phyloP scores from a whole-genome alignment of 2,329 filamentous ascomycete genomes.

The Alternaria tenuissima region DNA sequence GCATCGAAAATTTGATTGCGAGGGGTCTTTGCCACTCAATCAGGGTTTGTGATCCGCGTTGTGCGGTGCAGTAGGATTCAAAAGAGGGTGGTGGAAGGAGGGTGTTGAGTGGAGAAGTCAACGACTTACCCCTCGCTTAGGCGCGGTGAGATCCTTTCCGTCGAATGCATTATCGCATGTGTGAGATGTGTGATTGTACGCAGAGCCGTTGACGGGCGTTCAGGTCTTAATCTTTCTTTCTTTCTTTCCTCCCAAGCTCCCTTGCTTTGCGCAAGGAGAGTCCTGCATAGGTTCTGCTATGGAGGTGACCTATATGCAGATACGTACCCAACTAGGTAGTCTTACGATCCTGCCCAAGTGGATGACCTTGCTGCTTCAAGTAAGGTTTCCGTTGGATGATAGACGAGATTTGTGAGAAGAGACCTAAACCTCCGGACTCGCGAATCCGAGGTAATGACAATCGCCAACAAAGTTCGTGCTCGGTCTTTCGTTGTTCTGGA shows the following conservation, averaged over 20 bases:
- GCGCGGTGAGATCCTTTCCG: not conserved
- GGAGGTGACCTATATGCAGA: not conserved
- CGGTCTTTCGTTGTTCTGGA: not conserved
- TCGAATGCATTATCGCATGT: conserved; percentile 5
- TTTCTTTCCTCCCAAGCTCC: not conserved
- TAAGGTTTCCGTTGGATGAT: conserved; percentile 1
- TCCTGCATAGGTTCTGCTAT: not conserved
- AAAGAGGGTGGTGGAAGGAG: not conserved
- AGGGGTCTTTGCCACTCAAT: not conserved
- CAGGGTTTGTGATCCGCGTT: not conserved
- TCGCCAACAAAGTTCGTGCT: not conserved
- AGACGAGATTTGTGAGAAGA: not conserved
- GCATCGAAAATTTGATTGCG: not conserved
- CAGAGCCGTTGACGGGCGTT: not conserved
- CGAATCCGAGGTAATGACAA: not conserved
- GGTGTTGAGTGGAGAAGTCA: not conserved
- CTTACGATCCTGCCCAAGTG: not conserved
- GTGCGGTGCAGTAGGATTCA: not conserved
- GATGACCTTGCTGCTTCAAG: not conserved
- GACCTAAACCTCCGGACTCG: not conserved
- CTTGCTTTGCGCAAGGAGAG: not conserved
- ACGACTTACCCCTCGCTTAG: not conserved
- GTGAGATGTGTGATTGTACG: not conserved
- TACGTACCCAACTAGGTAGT: not conserved
- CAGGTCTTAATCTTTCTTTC: not conserved